Conservation (phyloP, 108 stramenopile genomes). For the Cylindrotheca closterium region DNA sequence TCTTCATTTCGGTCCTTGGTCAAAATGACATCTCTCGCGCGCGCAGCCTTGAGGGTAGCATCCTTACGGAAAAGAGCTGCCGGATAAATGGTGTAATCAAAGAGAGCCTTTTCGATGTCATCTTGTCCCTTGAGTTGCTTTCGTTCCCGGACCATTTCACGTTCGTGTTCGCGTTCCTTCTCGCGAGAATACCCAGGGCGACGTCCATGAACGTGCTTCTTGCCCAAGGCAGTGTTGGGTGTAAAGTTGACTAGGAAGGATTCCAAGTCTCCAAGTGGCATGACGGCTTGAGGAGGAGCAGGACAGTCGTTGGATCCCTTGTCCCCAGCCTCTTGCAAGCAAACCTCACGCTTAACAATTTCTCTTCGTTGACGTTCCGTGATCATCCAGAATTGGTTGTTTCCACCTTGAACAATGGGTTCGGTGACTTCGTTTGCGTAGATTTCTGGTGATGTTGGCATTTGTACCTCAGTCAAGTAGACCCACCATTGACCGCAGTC, state of each 20-base stretch:
- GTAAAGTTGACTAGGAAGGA: slow-evolving; percentile 85
- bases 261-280: slow-evolving; percentile 82
- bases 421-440: slow-evolving; percentile 81
- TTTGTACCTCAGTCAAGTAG: slow-evolving; percentile 87
- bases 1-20: slow-evolving; percentile 45
- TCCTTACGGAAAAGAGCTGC: slow-evolving; percentile 87
- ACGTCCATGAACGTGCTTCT: slow-evolving; percentile 73
- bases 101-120: slow-evolving; percentile 83
- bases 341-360: slow-evolving; percentile 67
- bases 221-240: slow-evolving; percentile 85
- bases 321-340: slow-evolving; percentile 35
- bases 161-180: slow-evolving; percentile 66
- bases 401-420: slow-evolving; percentile 78
- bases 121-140: slow-evolving; percentile 88
- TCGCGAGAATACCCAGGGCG: slow-evolving; percentile 77
- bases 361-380: slow-evolving; percentile 81
- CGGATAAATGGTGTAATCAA: slow-evolving; percentile 88
- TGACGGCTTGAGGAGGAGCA: slow-evolving; percentile 70
- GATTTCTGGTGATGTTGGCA: slow-evolving; percentile 80
- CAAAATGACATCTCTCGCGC: slow-evolving; percentile 66
- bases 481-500: slow-evolving; percentile 91
- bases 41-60: slow-evolving; percentile 81
- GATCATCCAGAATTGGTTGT: slow-evolving; percentile 84
- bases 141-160: slow-evolving; percentile 71
- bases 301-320: slow-evolving; percentile 46